A percentile compares a stretch with the other conserved stretches of the same genome.
phyloP scores from a whole-genome alignment of 306 rosid species.

The Vigna angularis region DNA sequence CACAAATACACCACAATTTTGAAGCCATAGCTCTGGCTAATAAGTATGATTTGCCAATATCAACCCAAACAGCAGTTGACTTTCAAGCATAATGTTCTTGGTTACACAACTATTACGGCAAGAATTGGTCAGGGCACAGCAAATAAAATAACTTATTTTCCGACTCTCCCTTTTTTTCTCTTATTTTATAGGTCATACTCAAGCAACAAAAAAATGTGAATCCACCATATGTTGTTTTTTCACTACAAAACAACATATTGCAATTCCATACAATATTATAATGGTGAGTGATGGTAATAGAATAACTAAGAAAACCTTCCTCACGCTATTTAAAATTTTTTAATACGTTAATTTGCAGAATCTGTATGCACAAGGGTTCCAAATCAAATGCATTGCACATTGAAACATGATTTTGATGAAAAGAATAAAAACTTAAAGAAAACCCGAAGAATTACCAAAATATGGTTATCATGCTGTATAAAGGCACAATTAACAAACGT shows the following conservation, averaged over 20 bases:
- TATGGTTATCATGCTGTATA: slow-evolving; percentile 3
- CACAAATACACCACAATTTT: slow-evolving; percentile 11
- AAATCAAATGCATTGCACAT: slow-evolving; percentile 26
- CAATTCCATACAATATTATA: slow-evolving; percentile 2
- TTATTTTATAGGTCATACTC: neutral
- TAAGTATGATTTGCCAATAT: slow-evolving; percentile 1
- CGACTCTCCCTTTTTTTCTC: neutral
- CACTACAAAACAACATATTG: neutral
- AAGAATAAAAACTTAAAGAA: slow-evolving; percentile 13
- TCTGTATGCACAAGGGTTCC: slow-evolving; percentile 27
- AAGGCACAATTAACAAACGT: slow-evolving; percentile 19
- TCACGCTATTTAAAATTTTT: neutral
- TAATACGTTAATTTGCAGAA: slow-evolving; percentile 19
- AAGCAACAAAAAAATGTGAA: slow-evolving; percentile 4
- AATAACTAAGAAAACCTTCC: slow-evolving; percentile 3
- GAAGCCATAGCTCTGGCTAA: neutral
- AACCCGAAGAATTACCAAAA: neutral
- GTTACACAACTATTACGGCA: neutral
- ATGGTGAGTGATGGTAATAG: neutral
- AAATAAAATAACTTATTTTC: neutral
- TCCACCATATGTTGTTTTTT: neutral
- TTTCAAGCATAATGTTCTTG: neutral
- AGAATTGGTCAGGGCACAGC: neutral
- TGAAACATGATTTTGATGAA: neutral
- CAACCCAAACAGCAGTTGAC: neutral